phyloP scores from a whole-genome alignment of 2,329 filamentous ascomycete genomes.

The Neopestalotiopsis clavispora region DNA sequence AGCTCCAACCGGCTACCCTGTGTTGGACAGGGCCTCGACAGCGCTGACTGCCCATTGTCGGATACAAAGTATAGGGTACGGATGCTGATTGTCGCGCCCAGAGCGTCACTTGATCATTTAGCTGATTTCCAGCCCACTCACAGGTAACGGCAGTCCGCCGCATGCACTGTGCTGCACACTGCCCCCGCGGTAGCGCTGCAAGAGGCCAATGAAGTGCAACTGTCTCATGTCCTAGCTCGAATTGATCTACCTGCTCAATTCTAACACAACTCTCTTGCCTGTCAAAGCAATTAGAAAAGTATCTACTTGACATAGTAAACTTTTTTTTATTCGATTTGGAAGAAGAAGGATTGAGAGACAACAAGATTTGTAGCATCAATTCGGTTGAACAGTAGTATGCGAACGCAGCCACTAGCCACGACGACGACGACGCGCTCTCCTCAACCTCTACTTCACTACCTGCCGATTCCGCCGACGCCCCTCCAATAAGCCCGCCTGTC shows the following conservation, averaged over 20 bases:
- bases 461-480: conserved; percentile 17
- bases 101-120: conserved; percentile 19
- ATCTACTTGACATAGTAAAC: not conserved
- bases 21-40: not conserved
- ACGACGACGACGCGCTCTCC: conserved; percentile 9
- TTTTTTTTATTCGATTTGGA: not conserved
- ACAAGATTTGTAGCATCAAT: not conserved
- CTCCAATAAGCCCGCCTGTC: conserved; percentile 12
- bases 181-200: not conserved
- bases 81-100: not conserved
- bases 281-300: conserved; percentile 1
- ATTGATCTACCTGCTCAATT: conserved; percentile 14
- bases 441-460: conserved; percentile 11
- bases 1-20: not conserved
- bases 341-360: conserved; percentile 2
- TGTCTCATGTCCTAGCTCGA: conserved; percentile 12
- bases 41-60: conserved; percentile 2
- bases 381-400: conserved; percentile 11
- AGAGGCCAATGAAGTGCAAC: conserved; percentile 12
- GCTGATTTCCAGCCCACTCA: conserved; percentile 12
- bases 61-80: conserved; percentile 15
- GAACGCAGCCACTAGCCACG: not conserved
- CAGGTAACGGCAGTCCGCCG: conserved; percentile 11
- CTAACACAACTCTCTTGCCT: conserved; percentile 7
- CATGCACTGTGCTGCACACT: conserved; percentile 4